Evolutionary conservation across 345 rosid species (phyloP), one percentile per base, ranked within the genome.

Genomic region (Salix purpurea): DNA sequence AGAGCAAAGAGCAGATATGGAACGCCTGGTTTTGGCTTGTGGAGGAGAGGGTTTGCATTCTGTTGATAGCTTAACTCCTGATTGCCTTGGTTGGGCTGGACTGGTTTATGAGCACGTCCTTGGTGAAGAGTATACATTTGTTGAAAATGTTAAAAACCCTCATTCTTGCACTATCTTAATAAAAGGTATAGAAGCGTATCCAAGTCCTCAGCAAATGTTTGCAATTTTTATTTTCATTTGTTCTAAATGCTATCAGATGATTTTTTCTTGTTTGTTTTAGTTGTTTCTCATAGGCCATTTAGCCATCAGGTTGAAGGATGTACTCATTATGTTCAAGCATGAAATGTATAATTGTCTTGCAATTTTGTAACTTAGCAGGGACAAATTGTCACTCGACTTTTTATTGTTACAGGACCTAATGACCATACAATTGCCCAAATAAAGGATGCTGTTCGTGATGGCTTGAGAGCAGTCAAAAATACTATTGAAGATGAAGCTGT

Each of bases 1-100:
- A 90, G 99, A 88, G 98, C 99, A 5, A 96, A 96, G 91, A 87
- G 93, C 77, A 96, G 92, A 96, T 84, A 94, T 94, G 98, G 99
- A 96, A 85, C 90, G 98, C 48, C 81, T 96, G 84, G 91, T 92
- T 70, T 87, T 96, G 86, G 95, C 97, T 65, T 93, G 98, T 84
- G 99, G 98, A 70, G 99, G 99, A 81, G 98, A 94, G 81, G 97
- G 94, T 81, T 92, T 96, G 77, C 92, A 92, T 70, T 93, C 95
- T 54, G 97, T 93, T 65, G 98, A 93, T 70, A 91, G 89, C 79
- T 76, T 96, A 79, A 91, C 96, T 48, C 94, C 98, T 3, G 91
- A 88, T 52, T 93, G 88, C 80, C 97, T 96, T 84, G 98, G 99
- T 58, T 96, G 95, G 99, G 98, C 99, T 80, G 98, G 99, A 80